phyloP scores from a whole-genome alignment of 2,329 filamentous ascomycete species.

The Lasiodiplodia sp. region DNA sequence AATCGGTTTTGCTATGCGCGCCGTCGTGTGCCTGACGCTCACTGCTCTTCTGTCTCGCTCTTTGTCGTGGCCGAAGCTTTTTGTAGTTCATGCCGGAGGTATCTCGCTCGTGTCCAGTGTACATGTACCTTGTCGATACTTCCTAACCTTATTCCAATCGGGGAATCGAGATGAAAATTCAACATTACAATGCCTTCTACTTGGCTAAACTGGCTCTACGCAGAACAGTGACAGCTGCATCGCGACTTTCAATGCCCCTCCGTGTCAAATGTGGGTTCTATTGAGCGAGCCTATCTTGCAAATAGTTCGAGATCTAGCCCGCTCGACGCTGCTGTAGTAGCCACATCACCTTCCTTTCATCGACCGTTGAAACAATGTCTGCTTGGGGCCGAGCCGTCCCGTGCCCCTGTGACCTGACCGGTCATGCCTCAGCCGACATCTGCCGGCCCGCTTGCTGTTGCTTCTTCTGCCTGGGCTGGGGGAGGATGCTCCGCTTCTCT shows the following conservation, averaged over 20 bases:
- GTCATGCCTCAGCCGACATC: neutral
- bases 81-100: neutral
- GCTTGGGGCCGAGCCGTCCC: neutral
- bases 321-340: neutral
- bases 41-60: neutral
- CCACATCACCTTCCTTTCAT: neutral
- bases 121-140: neutral
- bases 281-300: neutral
- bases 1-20: neutral
- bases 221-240: neutral
- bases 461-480: neutral
- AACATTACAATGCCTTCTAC: neutral
- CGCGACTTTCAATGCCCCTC: neutral
- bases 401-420: constrained; percentile 3
- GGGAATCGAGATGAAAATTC: neutral
- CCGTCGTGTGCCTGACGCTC: neutral
- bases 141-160: neutral
- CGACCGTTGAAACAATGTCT: neutral
- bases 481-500: neutral
- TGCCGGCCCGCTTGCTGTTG: neutral
- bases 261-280: neutral
- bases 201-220: neutral
- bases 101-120: neutral
- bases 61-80: neutral
- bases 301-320: constrained; percentile 1